Percentiles rank a stretch among this genome's conserved stretches.
phyloP scores from a whole-genome alignment of 2,329 filamentous ascomycete species.

The Epichloe scottii region DNA sequence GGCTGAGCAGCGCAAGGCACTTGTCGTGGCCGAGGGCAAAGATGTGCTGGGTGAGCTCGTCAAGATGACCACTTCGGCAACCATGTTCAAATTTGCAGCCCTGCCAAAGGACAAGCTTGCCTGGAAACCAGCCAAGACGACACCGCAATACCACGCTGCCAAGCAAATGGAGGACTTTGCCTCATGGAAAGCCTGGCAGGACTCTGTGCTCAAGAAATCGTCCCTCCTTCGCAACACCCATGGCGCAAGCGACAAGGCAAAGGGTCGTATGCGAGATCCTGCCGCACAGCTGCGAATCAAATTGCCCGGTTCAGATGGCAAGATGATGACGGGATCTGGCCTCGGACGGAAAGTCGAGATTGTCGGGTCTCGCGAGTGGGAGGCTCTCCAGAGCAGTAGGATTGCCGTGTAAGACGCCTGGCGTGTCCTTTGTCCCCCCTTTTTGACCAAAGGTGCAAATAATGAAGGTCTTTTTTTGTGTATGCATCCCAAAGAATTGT shows the following conservation, averaged over 20 bases:
- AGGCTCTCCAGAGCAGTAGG: constrained; percentile 35
- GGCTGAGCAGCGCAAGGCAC: constrained; percentile 34
- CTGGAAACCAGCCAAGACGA: constrained; percentile 53
- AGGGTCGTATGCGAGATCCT: constrained; percentile 15
- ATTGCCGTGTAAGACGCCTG: constrained; percentile 15
- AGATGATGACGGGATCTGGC: constrained; percentile 23
- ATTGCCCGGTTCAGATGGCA: constrained; percentile 34
- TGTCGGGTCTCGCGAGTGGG: constrained; percentile 43
- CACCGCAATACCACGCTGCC: constrained; percentile 54
- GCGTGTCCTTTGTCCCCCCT: background rate
- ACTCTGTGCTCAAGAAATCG: constrained; percentile 41
- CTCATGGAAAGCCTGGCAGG: constrained; percentile 46
- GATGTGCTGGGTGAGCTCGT: constrained; percentile 54
- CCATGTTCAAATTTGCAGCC: constrained; percentile 45
- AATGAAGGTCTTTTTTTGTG: background rate
- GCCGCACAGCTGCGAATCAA: constrained; percentile 39
- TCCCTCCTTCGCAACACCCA: constrained; percentile 21
- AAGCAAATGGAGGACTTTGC: constrained; percentile 53
- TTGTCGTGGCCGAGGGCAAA: constrained; percentile 47
- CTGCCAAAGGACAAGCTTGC: constrained; percentile 47
- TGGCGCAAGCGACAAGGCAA: constrained; percentile 8
- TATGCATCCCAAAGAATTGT: background rate
- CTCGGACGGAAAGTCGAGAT: constrained; percentile 31
- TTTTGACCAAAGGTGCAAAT: background rate
- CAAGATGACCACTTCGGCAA: constrained; percentile 42